These are phyloP conservation scores for Aspergillus aculeatinus DNA, from an alignment of 2,329 filamentous ascomycete species.

Conservation along the genomic window DNA sequence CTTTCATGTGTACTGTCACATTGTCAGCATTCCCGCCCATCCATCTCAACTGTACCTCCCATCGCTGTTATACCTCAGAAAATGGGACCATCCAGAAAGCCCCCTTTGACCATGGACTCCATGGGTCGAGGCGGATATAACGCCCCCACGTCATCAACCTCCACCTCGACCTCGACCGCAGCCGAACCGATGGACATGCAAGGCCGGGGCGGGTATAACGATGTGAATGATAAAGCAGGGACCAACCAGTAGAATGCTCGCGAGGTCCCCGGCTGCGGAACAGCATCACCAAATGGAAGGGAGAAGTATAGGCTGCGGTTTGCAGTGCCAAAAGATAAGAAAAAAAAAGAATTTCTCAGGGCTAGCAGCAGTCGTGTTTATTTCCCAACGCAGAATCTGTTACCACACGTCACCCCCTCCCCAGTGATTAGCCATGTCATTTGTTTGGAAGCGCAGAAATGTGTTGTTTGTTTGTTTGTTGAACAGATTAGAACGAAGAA, in stretches of 20 bases:
- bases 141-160: constrained; percentile 12
- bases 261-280: neutral
- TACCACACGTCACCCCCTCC: neutral
- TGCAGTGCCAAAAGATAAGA: neutral
- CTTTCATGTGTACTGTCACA: neutral
- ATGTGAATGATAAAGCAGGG: neutral
- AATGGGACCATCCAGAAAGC: neutral
- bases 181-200: constrained; percentile 13
- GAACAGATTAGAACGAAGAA: neutral
- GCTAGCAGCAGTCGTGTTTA: constrained; percentile 1
- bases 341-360: neutral
- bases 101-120: neutral
- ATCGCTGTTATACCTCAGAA: neutral
- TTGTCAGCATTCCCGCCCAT: neutral
- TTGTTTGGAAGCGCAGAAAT: too few species aligned
- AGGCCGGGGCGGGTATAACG: constrained; percentile 38
- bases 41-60: neutral
- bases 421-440: neutral
- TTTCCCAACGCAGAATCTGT: constrained; percentile 54
- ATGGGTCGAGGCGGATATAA: constrained; percentile 45
- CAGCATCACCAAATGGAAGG: neutral
- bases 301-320: neutral
- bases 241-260: neutral
- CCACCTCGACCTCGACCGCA: neutral
- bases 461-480: too few species aligned